These are phyloP conservation scores for Linum usitatissimum DNA, from an alignment of 345 rosid species.

Conservation along the genomic window DNA sequence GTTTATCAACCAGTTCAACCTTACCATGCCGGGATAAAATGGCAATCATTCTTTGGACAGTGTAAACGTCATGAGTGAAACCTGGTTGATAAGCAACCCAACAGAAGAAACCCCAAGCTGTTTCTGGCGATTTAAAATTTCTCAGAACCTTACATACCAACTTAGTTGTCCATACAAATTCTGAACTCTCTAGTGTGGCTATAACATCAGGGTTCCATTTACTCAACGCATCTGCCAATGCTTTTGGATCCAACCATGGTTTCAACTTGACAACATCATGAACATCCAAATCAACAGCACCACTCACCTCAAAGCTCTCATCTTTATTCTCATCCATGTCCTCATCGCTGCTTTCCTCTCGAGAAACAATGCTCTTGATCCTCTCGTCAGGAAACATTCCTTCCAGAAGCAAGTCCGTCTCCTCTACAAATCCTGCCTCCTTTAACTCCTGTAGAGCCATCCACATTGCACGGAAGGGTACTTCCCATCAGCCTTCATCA, in stretches of 20 bases:
- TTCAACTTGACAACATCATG: slow-evolving; percentile 38
- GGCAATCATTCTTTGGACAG: slow-evolving; percentile 69
- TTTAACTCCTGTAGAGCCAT: slow-evolving; percentile 41
- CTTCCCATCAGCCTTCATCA: slow-evolving; percentile 61
- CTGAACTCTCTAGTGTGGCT: slow-evolving; percentile 48
- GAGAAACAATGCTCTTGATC: slow-evolving; percentile 34
- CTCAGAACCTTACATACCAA: slow-evolving; percentile 79
- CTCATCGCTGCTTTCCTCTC: slow-evolving; percentile 26
- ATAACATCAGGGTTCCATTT: slow-evolving; percentile 57
- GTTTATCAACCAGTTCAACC: slow-evolving; percentile 58
- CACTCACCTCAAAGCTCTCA: slow-evolving; percentile 15
- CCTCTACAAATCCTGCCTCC: slow-evolving; percentile 49
- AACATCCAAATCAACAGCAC: slow-evolving; percentile 12
- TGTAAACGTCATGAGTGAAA: slow-evolving; percentile 64
- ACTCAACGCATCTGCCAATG: slow-evolving; percentile 63
- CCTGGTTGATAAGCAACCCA: slow-evolving; percentile 88
- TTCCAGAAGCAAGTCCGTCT: slow-evolving; percentile 37
- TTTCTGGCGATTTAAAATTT: slow-evolving; percentile 50
- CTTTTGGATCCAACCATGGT: slow-evolving; percentile 82
- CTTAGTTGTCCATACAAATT: slow-evolving; percentile 73
- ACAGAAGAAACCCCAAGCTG: slow-evolving; percentile 85
- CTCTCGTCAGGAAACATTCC: slow-evolving; percentile 68
- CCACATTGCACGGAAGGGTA: slow-evolving; percentile 46
- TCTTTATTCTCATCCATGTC: slow-evolving; percentile 23
- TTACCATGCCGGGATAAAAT: slow-evolving; percentile 60